phyloP scores from a whole-genome alignment of 805 yeast genomes.

The Grigorovia transvaalensis region DNA sequence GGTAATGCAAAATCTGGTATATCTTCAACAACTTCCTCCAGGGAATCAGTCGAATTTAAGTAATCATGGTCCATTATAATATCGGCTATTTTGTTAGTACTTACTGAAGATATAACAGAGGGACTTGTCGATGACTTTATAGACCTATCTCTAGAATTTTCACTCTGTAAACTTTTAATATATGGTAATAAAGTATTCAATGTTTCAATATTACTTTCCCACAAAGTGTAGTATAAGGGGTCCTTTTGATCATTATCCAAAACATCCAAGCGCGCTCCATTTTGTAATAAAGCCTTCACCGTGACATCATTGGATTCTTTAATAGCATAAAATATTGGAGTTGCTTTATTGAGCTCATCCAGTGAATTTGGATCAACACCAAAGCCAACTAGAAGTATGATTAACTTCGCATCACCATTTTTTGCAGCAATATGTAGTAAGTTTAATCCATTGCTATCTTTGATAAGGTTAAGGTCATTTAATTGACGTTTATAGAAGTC shows the following conservation, averaged over 20 bases:
- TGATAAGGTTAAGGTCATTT: slow-evolving; percentile 7
- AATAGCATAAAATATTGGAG: slow-evolving; percentile 86
- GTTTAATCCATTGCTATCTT: slow-evolving; percentile 79
- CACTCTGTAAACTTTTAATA: background rate
- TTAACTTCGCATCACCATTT: slow-evolving; percentile 57
- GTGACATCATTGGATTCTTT: slow-evolving; percentile 70
- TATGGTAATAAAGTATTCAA: slow-evolving; percentile 48
- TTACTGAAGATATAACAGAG: background rate
- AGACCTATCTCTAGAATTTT: slow-evolving; percentile 1
- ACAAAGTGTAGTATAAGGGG: slow-evolving; percentile 81
- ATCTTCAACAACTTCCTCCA: slow-evolving; percentile 28
- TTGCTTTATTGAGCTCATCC: slow-evolving; percentile 87
- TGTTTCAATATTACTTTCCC: slow-evolving; percentile 88
- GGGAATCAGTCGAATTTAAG: slow-evolving; percentile 20
- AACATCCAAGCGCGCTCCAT: slow-evolving; percentile 59
- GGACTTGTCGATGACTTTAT: slow-evolving; percentile 1
- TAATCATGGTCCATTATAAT: slow-evolving; percentile 13
- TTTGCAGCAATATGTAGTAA: slow-evolving; percentile 86
- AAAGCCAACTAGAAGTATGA: slow-evolving; percentile 55
- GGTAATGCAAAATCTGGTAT: slow-evolving; percentile 90
- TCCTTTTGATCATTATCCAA: slow-evolving; percentile 72
- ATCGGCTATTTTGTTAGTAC: background rate
- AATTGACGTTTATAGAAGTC: slow-evolving; percentile 16
- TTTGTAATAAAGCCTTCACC: slow-evolving; percentile 56
- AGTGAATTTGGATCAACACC: slow-evolving; percentile 69